Base-by-base conservation (phyloP, 2,329 filamentous ascomycete genomes). In the Metarhizium anisopliae region DNA sequence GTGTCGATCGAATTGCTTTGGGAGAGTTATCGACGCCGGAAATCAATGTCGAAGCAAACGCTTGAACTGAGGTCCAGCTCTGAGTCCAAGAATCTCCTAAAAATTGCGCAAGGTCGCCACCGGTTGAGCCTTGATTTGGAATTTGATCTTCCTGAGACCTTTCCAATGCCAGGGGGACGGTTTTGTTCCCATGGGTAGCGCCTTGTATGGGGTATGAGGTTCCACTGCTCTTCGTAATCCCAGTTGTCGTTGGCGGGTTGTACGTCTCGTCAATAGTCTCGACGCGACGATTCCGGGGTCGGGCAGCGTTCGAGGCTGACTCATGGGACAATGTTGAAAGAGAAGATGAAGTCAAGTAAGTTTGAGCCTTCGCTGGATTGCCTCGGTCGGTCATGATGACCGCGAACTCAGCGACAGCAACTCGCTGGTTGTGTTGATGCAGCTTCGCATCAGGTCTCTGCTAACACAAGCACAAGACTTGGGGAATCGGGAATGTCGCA, bases 21-120 rank as follows among this genome's bases (percentile, higher is more conserved):
- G 52, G 59, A 59, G 51, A 51, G 42, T 60, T 63, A 42, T 64
- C 61, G n/a, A 65, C 62, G 11, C 63, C 61, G 4, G 66, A 64
- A n/a, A 72, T 60, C 18, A 72, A 62, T 16, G 76, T 77, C 2
- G 77, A 72, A 6, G 80, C 78, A 53, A 83, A 72, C 42, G 76
- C 78, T 56, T 81, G 77, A 2, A 83, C 75, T 5, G 79, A 80
- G 3, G 76, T 71, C 80, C 80, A 83, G 62, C 74, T 77, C 36
- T 79, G 74, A 2, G 74, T 68, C 73, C 78, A 80, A 2, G 79
- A 76, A 50, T 77, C 74, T 54, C 76, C 78, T 10, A 81, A 67
- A 50, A 81, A 71, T 58, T 70, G 69, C 20, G 64, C 61, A 47
- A 74, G 52, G 47, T 71, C 69, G 32, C 73, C 71, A 51, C 71